Percentiles rank a stretch among this genome's conserved stretches.
phyloP scores from a whole-genome alignment of 352 stramenopile genomes.

The Phytopythium kandeliae region DNA sequence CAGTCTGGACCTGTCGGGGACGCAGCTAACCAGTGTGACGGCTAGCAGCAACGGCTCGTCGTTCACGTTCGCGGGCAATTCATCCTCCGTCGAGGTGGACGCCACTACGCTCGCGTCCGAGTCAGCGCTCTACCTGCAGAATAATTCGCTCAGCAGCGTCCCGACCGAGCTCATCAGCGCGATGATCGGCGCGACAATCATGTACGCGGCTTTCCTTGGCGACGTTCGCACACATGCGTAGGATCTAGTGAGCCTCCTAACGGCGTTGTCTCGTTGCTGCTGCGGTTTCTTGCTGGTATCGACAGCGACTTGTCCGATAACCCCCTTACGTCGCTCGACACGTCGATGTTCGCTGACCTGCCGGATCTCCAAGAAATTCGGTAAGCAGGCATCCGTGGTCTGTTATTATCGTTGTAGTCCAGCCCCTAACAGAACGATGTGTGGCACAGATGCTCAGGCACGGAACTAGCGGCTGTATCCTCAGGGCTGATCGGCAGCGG shows the following conservation, averaged over 20 bases:
- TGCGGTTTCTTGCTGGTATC: slow-evolving; percentile 1
- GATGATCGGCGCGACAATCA: slow-evolving; percentile 25
- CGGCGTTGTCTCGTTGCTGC: background rate
- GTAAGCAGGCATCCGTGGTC: slow-evolving; percentile 9
- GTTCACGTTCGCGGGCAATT: slow-evolving; percentile 27
- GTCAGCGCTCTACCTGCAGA: slow-evolving; percentile 33
- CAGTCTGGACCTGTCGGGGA: slow-evolving; percentile 34
- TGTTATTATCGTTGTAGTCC: no score
- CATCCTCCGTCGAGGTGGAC: slow-evolving; percentile 11
- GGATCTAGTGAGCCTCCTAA: background rate
- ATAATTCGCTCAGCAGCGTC: slow-evolving; percentile 40
- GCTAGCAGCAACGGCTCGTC: slow-evolving; percentile 7
- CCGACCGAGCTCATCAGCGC: slow-evolving; percentile 38
- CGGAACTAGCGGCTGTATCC: slow-evolving; percentile 29
- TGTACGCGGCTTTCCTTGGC: slow-evolving; percentile 16
- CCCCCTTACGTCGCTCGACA: slow-evolving; percentile 38
- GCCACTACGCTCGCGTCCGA: slow-evolving; percentile 19
- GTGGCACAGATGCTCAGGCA: slow-evolving; percentile 27
- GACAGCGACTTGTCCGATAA: slow-evolving; percentile 53
- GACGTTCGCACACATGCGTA: background rate
- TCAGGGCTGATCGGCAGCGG: slow-evolving; percentile 27
- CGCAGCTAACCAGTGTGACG: slow-evolving; percentile 30
- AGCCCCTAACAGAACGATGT: background rate
- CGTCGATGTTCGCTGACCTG: slow-evolving; percentile 40
- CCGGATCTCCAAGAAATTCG: slow-evolving; percentile 31